Conservation (phyloP, 1,284 basidiomycete species). For the Schizopora paradoxa region DNA sequence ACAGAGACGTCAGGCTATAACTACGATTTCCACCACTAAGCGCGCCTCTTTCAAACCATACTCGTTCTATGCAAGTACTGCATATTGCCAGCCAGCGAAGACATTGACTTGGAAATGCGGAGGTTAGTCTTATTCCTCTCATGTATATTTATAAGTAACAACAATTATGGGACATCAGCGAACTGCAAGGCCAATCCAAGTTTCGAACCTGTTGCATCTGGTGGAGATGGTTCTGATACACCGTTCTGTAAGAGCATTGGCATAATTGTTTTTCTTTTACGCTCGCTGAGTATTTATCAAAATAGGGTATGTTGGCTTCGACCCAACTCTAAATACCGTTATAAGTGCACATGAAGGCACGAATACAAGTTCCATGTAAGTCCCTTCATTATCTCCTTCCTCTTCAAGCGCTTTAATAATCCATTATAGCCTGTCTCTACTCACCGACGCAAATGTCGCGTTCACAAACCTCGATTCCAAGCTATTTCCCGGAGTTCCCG, state of each 20-base stretch:
- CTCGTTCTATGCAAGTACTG: constrained; percentile 46
- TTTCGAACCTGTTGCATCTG: constrained; percentile 18
- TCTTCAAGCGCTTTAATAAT: not conserved
- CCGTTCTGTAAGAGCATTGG: constrained; percentile 25
- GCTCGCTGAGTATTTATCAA: not conserved
- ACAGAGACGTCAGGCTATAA: constrained; percentile 20
- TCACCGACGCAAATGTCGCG: constrained; percentile 50
- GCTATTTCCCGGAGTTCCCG: constrained; percentile 54
- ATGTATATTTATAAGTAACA: not conserved
- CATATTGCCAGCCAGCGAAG: constrained; percentile 40
- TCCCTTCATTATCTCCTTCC: not conserved
- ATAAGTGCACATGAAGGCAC: constrained; percentile 35
- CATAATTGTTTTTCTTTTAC: not conserved
- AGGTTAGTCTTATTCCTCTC: constrained; percentile 25
- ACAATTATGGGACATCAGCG: constrained; percentile 17
- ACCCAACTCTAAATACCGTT: constrained; percentile 25
- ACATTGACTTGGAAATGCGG: constrained; percentile 43
- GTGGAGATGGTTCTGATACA: constrained; percentile 22
- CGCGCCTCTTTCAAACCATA: constrained; percentile 38
- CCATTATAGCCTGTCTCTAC: constrained; percentile 19
- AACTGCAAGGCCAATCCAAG: constrained; percentile 27
- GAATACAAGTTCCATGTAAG: constrained; percentile 25
- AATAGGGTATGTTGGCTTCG: constrained; percentile 34
- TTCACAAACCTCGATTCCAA: constrained; percentile 34
- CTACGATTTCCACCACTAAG: constrained; percentile 30